Evolutionary conservation across 2,329 filamentous ascomycete species (phyloP), one percentile per base, ranked within the genome.

Genomic region (Colletotrichum gigasporum): DNA sequence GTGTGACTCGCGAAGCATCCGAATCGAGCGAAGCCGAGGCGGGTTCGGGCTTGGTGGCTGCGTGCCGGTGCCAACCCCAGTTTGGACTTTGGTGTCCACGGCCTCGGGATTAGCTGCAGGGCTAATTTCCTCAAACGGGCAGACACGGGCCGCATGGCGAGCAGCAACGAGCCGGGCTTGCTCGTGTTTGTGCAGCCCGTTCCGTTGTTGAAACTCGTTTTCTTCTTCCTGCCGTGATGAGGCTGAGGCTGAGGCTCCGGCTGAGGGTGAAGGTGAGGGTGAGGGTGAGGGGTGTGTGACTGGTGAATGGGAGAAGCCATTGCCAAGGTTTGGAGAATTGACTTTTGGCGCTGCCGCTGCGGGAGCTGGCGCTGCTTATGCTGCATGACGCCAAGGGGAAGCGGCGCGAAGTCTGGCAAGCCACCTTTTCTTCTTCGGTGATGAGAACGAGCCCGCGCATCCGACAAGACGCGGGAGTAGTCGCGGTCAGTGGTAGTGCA

Each of bases 171-270:
- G 44, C 32, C 30, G 28, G 24, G 35, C 32, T 62, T 56, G 34
- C 22, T 57, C 51, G 44, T 57, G 51, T 56, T 51, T 52, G 44
- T 16, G 22, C 35, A 65, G 58, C 51, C 58, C 30, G 30, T 57
- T 26, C 51, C 26, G 44, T 47, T 32, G 59, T 63, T 63, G 63
- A 65, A 65, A 65, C 63, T n/a, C n/a, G n/a, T n/a, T n/a, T n/a
- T n/a, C n/a, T n/a, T n/a, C n/a, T n/a, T n/a, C n/a, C n/a, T n/a
- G n/a, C n/a, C n/a, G n/a, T n/a, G n/a, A n/a, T n/a, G n/a, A n/a
- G n/a, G n/a, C n/a, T n/a, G n/a, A n/a, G n/a, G n/a, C n/a, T n/a
- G n/a, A n/a, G n/a, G n/a, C n/a, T n/a, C n/a, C n/a, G n/a, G n/a
- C n/a, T n/a, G n/a, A n/a, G n/a, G n/a, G n/a, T n/a, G n/a, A n/a